These are phyloP conservation scores for Kwoniella heveanensis DNA, from an alignment of 768 basidiomycete genomes.

Conservation along the genomic window DNA sequence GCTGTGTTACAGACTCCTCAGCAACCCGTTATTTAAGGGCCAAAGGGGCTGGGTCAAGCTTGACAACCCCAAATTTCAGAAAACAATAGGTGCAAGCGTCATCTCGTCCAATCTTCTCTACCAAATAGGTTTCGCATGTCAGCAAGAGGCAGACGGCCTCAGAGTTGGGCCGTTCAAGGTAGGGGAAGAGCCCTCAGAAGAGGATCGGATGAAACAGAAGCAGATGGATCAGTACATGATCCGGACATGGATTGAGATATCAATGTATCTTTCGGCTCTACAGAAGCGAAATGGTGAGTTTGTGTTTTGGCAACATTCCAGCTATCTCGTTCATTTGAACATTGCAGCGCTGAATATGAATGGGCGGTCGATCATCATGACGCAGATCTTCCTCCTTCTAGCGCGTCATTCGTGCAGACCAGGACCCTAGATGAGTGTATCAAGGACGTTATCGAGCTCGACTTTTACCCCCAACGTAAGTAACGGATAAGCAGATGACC, in stretches of 20 bases:
- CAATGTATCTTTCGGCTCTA: constrained; percentile 25
- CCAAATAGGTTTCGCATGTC: constrained; percentile 46
- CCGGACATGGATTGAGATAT: constrained; percentile 45
- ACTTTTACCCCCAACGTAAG: constrained; percentile 33
- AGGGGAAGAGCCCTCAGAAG: constrained; percentile 19
- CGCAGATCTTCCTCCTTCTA: constrained; percentile 6
- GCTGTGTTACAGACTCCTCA: constrained; percentile 27
- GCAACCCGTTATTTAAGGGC: constrained; percentile 45
- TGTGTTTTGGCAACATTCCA: background rate
- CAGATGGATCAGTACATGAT: constrained; percentile 50
- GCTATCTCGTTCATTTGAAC: too few species aligned
- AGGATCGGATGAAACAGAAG: constrained; percentile 19
- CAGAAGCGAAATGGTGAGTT: constrained; percentile 31
- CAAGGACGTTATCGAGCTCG: constrained; percentile 7
- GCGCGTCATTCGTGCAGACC: constrained; percentile 1
- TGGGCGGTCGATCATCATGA: too few species aligned
- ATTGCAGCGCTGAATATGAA: too few species aligned
- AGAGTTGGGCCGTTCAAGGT: constrained; percentile 41
- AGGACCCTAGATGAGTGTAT: constrained; percentile 18
- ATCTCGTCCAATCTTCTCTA: constrained; percentile 29
- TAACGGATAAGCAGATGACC: too few species aligned
- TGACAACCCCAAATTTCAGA: constrained; percentile 32
- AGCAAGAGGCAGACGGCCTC: constrained; percentile 32
- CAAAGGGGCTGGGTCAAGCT: constrained; percentile 47
- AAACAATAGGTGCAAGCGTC: constrained; percentile 29